These are phyloP conservation scores for Carex arenaria DNA, from an alignment of 202 grass and related monocot genomes.

Conservation along the genomic window DNA sequence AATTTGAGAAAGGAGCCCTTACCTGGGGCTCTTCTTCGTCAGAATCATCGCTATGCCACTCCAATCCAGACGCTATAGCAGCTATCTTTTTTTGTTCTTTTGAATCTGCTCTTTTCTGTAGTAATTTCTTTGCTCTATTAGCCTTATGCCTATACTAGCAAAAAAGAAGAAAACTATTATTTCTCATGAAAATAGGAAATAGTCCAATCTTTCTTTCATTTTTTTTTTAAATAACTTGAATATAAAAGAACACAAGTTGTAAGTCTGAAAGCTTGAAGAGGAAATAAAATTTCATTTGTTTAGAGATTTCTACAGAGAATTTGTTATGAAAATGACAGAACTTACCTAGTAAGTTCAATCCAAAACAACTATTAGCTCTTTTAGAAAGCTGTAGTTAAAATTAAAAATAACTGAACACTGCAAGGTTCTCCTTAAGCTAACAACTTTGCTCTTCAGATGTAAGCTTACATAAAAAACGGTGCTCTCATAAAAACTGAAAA, in stretches of 20 bases:
- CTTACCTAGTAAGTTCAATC: background rate
- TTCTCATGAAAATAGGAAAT: constrained; percentile 3
- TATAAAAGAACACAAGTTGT: background rate
- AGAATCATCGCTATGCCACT: constrained; percentile 52
- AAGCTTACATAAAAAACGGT: constrained; percentile 9
- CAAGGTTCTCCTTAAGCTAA: no score
- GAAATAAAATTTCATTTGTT: background rate
- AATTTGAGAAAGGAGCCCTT: constrained; percentile 8
- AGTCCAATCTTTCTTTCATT: background rate
- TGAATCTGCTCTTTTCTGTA: constrained; percentile 61
- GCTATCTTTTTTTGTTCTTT: constrained; percentile 49
- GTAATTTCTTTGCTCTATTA: constrained; percentile 72
- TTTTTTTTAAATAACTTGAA: background rate
- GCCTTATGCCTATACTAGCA: constrained; percentile 46
- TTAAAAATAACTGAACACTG: background rate
- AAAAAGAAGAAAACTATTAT: constrained; percentile 10
- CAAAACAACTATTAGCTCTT: background rate
- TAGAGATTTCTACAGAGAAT: background rate
- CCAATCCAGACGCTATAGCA: constrained; percentile 34
- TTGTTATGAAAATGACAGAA: background rate
- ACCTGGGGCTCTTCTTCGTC: constrained; percentile 44
- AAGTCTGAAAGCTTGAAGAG: background rate
- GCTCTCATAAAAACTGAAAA: background rate
- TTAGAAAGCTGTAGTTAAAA: background rate
- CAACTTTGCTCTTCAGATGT: background rate